Evolutionary conservation across 73 alveolate species (phyloP), one percentile per base, ranked within the genome.

Genomic region (Paramecium tetraurelia): DNA sequence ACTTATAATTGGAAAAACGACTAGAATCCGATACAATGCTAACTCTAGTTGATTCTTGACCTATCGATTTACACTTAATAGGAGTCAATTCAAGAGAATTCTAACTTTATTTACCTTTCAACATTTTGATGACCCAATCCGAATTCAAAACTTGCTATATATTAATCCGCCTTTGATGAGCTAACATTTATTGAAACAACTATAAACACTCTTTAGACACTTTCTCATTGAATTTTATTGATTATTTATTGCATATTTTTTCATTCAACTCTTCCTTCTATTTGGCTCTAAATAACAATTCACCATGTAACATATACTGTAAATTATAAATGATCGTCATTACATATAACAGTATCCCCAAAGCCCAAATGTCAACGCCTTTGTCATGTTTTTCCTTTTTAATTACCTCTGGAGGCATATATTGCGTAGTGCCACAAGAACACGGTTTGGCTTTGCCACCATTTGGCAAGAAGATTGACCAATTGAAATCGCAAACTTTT

Each of bases 401-500:
- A 3, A 80, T 21, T 4, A 80, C 76, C 10, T 80, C 90, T n/a
- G 90, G 76, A 4, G 76, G 90, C 90, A 80, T 80, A 35, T 44
- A 80, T 22, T 80, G 76, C 6, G 77, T 80, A 20, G 90, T 80
- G 10, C 90, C 90, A 46, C 75, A 80, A 21, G 24, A 1, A 80
- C 90, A 80, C 3, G 90, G 75, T 46, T 41, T 41, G 5, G 72
- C 90, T 24, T 80, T 43, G 6, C 84, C 84, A 18, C 33, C 90
- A 41, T 80, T 40, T 22, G 76, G 22, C 10, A 41, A 20, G 10
- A 22, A 41, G 3, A 14, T 44, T n/a, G 90, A 80, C 90, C 90
- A 80, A 24, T 80, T 80, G n/a, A 80, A 80, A 80, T 80, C 90
- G 46, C 90, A 80, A 3, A 80, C 14, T 44, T 80, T 80, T 11